Evolutionary conservation across 2,329 filamentous ascomycete species (phyloP).

Genomic region (Pseudopyrenochaeta lycopersici): DNA sequence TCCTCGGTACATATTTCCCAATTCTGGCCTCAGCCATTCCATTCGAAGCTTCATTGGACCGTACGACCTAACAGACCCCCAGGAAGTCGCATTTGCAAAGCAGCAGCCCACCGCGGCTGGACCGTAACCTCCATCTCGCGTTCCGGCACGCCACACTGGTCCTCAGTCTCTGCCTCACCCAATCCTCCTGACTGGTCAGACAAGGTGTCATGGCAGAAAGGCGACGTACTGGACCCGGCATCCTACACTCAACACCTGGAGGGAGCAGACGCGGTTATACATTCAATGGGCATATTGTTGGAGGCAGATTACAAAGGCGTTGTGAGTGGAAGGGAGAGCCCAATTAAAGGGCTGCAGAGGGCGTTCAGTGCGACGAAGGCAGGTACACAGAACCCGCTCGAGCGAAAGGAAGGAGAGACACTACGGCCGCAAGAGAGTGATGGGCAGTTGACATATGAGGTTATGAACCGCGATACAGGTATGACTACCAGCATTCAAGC

Average conservation of each 20-base stretch:
- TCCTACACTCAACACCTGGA: slow-evolving; percentile 81
- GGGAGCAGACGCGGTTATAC: slow-evolving; percentile 84
- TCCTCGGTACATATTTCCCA: slow-evolving; percentile 68
- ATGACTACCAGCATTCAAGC: slow-evolving; percentile 11
- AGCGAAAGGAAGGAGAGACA: slow-evolving; percentile 64
- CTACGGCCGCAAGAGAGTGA: slow-evolving; percentile 72
- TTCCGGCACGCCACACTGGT: slow-evolving; percentile 89
- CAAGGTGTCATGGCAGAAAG: slow-evolving; percentile 85
- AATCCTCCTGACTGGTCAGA: slow-evolving; percentile 81
- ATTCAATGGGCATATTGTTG: slow-evolving; percentile 94
- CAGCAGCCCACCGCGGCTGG: slow-evolving; percentile 86
- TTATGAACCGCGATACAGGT: slow-evolving; percentile 90
- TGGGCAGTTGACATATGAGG: slow-evolving; percentile 89
- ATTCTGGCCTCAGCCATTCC: not conserved
- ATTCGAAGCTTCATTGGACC: slow-evolving; percentile 1
- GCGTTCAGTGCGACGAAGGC: slow-evolving; percentile 75
- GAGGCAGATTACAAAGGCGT: slow-evolving; percentile 98
- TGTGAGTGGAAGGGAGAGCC: slow-evolving; percentile 81
- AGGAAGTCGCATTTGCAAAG: slow-evolving; percentile 87
- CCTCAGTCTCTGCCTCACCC: slow-evolving; percentile 74
- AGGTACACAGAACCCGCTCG: slow-evolving; percentile 74
- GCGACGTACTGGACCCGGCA: slow-evolving; percentile 83
- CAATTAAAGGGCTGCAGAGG: slow-evolving; percentile 78
- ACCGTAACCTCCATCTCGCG: slow-evolving; percentile 94
- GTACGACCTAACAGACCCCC: slow-evolving; percentile 3